These are phyloP conservation scores for Pleodorina starrii DNA, from an alignment of 139 green algal genomes.

Conservation along the genomic window DNA sequence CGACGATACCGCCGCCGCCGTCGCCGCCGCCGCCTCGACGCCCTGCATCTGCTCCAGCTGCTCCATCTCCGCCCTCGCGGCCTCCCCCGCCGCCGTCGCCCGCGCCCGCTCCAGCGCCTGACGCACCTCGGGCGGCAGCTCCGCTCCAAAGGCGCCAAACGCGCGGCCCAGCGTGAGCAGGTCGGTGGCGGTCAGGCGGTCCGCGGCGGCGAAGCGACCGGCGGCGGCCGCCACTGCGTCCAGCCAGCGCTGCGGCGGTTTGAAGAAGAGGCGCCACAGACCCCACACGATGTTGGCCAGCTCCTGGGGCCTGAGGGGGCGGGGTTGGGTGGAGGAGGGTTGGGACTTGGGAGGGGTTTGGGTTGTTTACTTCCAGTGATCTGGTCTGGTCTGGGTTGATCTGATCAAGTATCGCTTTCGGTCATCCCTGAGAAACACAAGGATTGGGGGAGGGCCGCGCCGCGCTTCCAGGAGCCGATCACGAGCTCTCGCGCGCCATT, in stretches of 20 bases:
- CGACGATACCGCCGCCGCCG: not conserved
- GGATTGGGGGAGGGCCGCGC: no score
- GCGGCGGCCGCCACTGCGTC: not conserved
- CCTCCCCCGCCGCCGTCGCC: not conserved
- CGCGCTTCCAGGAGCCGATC: no score
- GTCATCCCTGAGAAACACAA: no score
- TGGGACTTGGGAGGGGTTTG: no score
- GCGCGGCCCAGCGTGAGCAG: conserved; percentile 12
- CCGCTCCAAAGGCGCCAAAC: not conserved
- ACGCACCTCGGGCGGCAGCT: not conserved
- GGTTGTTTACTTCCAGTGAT: no score
- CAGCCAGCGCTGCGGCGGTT: not conserved
- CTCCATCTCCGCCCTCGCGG: no score
- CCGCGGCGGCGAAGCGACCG: not conserved
- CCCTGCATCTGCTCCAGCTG: not conserved
- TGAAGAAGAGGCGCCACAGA: conserved; percentile 9
- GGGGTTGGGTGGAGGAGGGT: no score
- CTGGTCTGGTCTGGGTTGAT: no score
- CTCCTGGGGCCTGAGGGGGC: conserved; percentile 21
- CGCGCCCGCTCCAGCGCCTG: not conserved
- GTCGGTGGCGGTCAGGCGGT: not conserved
- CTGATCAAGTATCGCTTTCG: no score
- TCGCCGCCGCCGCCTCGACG: not conserved
- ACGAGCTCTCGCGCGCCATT: no score
- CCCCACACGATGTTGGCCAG: conserved; percentile 46